Base-by-base conservation (phyloP, 2,329 filamentous ascomycete genomes). In the Stagonosporopsis chrysanthemi region DNA sequence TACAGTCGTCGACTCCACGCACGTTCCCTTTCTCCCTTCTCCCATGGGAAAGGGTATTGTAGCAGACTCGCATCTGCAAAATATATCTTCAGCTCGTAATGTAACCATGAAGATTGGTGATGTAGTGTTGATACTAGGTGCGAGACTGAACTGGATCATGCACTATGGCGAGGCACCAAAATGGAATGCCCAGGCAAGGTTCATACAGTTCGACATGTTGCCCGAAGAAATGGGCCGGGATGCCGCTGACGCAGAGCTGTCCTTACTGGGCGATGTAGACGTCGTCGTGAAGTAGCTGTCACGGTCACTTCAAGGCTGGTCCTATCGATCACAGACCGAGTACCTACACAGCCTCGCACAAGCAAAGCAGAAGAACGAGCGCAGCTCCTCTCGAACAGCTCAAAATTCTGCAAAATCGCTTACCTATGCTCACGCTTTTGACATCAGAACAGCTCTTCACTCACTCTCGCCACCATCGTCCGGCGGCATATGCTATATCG, bases 21-120 rank as follows among this genome's bases (percentile, higher is more conserved):
- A 78, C 24, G 75, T 86, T 11, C 83, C 83, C 0, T 86, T 86
- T 65, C 73, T 86, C 6, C 83, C 83, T 0, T 84, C 83, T 1
- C 84, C 84, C 1, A 86, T 86, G 82, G 84, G 83, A 4, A 86
- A 86, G 66, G 84, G 84, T 22, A 78, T 86, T 6, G 63, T 86
- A 1, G 76, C 83, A 9, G 83, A 86, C 61, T 83, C 81, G 0
- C 81, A 84, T 65, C 75, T 79, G 0, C 73, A 79, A 45, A 86
- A 86, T 64, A 77, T 77, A 15, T 82, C 83, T 2, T 81, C 83
- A 43, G 83, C 84, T 4, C 78, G 84, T 52, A 84, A 82, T 40
- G 76, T 81, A 15, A 83, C 83, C 3, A 71, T 86, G 38, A 81
- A 81, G 64, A 71, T 80, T 38, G 82, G 84, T 3, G 84, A 86